These are phyloP conservation scores for Avena insularis DNA, from an alignment of 176 grass and related monocot species.

Conservation along the genomic window DNA sequence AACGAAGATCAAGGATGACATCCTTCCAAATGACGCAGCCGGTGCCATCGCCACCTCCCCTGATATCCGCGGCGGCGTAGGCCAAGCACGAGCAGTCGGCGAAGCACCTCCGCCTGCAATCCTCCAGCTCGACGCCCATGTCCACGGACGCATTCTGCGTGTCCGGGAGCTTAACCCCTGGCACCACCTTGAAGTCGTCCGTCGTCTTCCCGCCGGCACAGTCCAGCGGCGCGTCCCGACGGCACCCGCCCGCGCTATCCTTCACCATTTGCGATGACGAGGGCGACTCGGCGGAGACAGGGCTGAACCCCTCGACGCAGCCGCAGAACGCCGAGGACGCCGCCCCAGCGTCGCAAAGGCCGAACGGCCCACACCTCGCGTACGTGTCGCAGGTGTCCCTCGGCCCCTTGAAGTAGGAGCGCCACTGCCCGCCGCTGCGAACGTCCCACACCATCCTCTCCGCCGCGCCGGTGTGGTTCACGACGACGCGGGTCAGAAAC, in stretches of 20 bases:
- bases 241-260: slow-evolving; percentile 34
- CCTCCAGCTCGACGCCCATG: slow-evolving; percentile 25
- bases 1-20: slow-evolving; percentile 2
- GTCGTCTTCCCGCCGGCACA: slow-evolving; percentile 8
- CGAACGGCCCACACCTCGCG: neutral
- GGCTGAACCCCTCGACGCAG: no score
- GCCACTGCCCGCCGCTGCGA: slow-evolving; percentile 13
- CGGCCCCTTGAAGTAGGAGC: neutral
- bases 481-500: slow-evolving; percentile 13
- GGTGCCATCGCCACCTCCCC: neutral
- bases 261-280: neutral
- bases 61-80: slow-evolving; percentile 32
- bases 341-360: slow-evolving; percentile 25
- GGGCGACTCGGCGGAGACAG: neutral
- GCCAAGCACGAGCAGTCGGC: slow-evolving; percentile 59
- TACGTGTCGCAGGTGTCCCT: slow-evolving; percentile 40
- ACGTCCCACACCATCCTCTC: slow-evolving; percentile 14
- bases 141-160: slow-evolving; percentile 12
- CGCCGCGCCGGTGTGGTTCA: slow-evolving; percentile 1
- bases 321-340: neutral
- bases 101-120: slow-evolving; percentile 38
- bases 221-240: neutral
- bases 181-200: slow-evolving; percentile 18
- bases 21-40: slow-evolving; percentile 31
- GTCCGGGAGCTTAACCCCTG: slow-evolving; percentile 52